These are phyloP conservation scores for Trametes coccinea DNA, from an alignment of 768 basidiomycete genomes.

Conservation along the genomic window DNA sequence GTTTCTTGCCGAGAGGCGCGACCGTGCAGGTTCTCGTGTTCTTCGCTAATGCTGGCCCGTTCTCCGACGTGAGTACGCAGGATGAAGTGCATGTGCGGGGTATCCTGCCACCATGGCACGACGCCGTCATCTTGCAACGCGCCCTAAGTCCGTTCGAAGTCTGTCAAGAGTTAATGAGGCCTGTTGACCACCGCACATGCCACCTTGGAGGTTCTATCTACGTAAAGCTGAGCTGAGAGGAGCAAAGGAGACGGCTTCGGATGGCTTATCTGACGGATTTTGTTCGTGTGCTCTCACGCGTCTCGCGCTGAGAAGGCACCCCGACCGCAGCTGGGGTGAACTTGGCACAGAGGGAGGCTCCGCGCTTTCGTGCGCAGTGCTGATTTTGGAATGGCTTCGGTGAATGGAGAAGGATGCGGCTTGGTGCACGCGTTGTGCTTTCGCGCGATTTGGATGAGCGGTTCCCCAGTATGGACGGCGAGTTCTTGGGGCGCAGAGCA, in stretches of 20 bases:
- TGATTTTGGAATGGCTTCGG: neutral
- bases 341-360: neutral
- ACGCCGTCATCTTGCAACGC: no score
- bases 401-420: slow-evolving; percentile 6
- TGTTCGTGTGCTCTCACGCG: slow-evolving; percentile 5
- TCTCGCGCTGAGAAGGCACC: neutral
- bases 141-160: neutral
- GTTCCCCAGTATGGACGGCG: no score
- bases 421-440: no score
- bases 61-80: no score
- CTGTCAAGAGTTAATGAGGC: neutral
- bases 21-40: no score
- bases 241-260: neutral
- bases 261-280: slow-evolving; percentile 5
- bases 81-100: no score
- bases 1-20: neutral
- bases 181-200: slow-evolving; percentile 13
- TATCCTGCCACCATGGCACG: no score
- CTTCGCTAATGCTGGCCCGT: neutral
- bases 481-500: no score
- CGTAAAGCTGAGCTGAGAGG: slow-evolving; percentile 15
- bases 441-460: no score
- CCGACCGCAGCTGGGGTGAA: neutral
- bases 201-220: neutral
- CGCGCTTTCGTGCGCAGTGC: no score